These are phyloP conservation scores for Backusella luteola DNA, from an alignment of 192 early-diverging fungal species.

Conservation along the genomic window DNA sequence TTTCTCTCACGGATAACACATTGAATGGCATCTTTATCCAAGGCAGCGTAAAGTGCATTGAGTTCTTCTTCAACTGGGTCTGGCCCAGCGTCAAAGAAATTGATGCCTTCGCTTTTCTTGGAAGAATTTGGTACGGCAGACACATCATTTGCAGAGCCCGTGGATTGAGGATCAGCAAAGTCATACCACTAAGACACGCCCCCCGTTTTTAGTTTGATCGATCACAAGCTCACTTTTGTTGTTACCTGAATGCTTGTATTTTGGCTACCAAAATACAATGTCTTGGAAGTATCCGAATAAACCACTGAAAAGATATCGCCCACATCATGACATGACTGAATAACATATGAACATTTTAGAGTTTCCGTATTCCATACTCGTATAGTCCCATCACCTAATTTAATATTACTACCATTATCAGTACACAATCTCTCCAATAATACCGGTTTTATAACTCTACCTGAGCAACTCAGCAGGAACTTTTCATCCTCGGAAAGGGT, in stretches of 20 bases:
- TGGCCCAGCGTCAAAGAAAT: conserved; percentile 25
- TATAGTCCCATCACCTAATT: conserved; percentile 67
- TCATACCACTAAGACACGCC: conserved; percentile 34
- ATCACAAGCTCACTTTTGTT: conserved; percentile 11
- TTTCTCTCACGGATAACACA: conserved; percentile 59
- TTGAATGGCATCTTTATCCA: conserved; percentile 46
- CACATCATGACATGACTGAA: conserved; percentile 69
- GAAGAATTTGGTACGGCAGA: conserved; percentile 20
- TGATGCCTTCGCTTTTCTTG: conserved; percentile 26
- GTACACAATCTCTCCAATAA: neutral
- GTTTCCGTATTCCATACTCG: conserved; percentile 65
- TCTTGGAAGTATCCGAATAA: conserved; percentile 50
- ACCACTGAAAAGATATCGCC: conserved; percentile 70
- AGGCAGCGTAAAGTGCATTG: conserved; percentile 6
- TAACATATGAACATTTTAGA: conserved; percentile 57
- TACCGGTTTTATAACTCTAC: conserved; percentile 37
- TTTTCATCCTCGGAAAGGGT: conserved; percentile 44
- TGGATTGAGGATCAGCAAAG: conserved; percentile 33
- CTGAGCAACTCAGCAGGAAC: conserved; percentile 54
- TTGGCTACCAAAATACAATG: conserved; percentile 71
- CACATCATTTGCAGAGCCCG: neutral
- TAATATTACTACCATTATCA: conserved; percentile 38
- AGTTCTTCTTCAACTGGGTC: neutral
- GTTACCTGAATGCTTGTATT: conserved; percentile 74
- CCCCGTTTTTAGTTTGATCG: conserved; percentile 20